Percentiles rank a stretch among this genome's conserved stretches.
These are phyloP conservation scores for Lentinula edodes DNA, from an alignment of 768 basidiomycete species.

Conservation along the genomic window DNA sequence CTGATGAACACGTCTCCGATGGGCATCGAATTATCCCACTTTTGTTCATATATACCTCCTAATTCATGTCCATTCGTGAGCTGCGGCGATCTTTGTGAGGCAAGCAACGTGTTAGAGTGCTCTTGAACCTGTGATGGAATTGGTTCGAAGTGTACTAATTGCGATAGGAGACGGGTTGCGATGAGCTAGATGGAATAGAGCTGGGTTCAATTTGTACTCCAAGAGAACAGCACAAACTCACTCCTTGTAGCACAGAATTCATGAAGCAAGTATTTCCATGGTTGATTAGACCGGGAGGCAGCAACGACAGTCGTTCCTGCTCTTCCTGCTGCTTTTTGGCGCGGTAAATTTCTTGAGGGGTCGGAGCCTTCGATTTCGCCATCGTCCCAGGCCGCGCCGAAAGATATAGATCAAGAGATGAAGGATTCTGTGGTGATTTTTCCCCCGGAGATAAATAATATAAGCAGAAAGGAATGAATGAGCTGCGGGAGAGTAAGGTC, in stretches of 20 bases:
- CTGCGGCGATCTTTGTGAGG: constrained; percentile 54
- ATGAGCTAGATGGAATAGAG: constrained; percentile 44
- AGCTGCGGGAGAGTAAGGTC: background rate
- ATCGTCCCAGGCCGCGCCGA: constrained; percentile 19
- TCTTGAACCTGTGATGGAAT: constrained; percentile 37
- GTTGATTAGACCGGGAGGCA: constrained; percentile 73
- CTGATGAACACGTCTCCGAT: constrained; percentile 65
- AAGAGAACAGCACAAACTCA: constrained; percentile 24
- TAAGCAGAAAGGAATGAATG: background rate
- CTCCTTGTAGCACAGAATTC: constrained; percentile 91
- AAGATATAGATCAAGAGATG: background rate
- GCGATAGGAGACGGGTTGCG: constrained; percentile 56
- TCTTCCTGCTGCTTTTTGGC: constrained; percentile 59
- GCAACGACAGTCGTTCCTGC: constrained; percentile 47
- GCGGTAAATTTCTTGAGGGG: constrained; percentile 60
- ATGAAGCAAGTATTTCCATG: constrained; percentile 94
- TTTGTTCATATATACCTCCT: constrained; percentile 45
- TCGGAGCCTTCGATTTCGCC: constrained; percentile 50
- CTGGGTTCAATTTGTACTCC: background rate
- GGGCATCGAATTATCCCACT: constrained; percentile 57
- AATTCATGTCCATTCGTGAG: constrained; percentile 62
- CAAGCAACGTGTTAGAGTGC: constrained; percentile 32
- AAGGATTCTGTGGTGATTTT: background rate
- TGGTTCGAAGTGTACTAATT: constrained; percentile 51
- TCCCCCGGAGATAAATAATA: background rate